Base-by-base conservation (phyloP, 306 rosid genomes). In the Trichosanthes truncata region DNA sequence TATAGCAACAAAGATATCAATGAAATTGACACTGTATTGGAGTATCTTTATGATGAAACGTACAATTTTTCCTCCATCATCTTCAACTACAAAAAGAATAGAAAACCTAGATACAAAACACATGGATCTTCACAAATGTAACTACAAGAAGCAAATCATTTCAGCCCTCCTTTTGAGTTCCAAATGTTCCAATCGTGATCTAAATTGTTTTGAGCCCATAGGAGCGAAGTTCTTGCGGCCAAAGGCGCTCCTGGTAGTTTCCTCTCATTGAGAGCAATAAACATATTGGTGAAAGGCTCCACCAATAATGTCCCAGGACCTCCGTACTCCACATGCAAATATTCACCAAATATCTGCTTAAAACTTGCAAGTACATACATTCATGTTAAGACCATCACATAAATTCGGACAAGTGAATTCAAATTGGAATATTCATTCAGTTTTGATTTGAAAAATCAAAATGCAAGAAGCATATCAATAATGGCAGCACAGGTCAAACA, bases 201-300 rank as follows among this genome's bases (percentile, higher is more conserved):
- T 46, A 87, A 87, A 84, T 76, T 21, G 66, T 80, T 85, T 86
- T 90, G 96, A 59, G 90, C 93, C 96, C 93, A 90, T 79, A 93
- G 79, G 18, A 81, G 82, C 11, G 97, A 86, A 21, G 89, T 83
- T 79, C 92, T 88, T 46, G 96, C 90, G 38, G 97, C 96, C 79
- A 87, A 46, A 78, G 86, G 81, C 61, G 84, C 85, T 75, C 84
- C 86, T 21, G 86, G 87, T 66, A 89, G 72, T 62, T 80, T 84
- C 73, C 62, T 86, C 75, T 84, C 78, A 65, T 86, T 87, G 48
- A 83, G 78, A 60, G 87, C 77, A 82, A 91, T 76, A 69, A 90
- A 17, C 86, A 87, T 79, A 79, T 84, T 83, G 46, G 86, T 85
- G 80, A 83, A 85, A 81, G 90, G 91, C 83, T 87, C 90, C 84